Conservation (phyloP, 2,329 filamentous ascomycete genomes). For the Epichloe brachyelytri region DNA sequence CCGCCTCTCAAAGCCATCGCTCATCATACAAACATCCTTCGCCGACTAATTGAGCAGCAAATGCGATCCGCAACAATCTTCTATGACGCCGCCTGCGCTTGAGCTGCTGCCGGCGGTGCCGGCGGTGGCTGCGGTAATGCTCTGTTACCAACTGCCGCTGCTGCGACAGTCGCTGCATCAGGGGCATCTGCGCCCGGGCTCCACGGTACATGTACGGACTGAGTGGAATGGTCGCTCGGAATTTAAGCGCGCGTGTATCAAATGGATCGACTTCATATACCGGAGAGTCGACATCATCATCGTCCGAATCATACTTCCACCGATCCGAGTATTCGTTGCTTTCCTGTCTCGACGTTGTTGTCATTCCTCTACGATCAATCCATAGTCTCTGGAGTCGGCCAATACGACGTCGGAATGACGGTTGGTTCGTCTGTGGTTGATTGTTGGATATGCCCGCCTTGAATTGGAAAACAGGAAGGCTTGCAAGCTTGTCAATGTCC, state of each 20-base stretch:
- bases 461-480: constrained; percentile 31
- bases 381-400: constrained; percentile 75
- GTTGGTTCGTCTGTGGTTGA: constrained; percentile 30
- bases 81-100: constrained; percentile 16
- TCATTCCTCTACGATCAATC: constrained; percentile 70
- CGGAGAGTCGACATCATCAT: constrained; percentile 68
- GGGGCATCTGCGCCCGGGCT: constrained; percentile 22
- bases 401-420: constrained; percentile 70
- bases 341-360: constrained; percentile 31
- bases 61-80: background rate
- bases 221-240: constrained; percentile 44
- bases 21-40: constrained; percentile 11
- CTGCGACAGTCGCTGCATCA: constrained; percentile 14
- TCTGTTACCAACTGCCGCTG: constrained; percentile 7
- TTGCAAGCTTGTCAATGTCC: constrained; percentile 21
- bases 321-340: constrained; percentile 42
- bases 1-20: background rate
- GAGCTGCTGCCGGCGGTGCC: constrained; percentile 10
- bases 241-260: constrained; percentile 45
- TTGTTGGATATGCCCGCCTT: constrained; percentile 27
- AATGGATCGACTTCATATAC: constrained; percentile 66
- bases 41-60: background rate
- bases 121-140: constrained; percentile 1
- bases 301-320: constrained; percentile 82
- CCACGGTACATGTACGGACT: constrained; percentile 29